phyloP scores from a whole-genome alignment of 1,139 yeast genomes.

The Magnusiomyces ingens region DNA sequence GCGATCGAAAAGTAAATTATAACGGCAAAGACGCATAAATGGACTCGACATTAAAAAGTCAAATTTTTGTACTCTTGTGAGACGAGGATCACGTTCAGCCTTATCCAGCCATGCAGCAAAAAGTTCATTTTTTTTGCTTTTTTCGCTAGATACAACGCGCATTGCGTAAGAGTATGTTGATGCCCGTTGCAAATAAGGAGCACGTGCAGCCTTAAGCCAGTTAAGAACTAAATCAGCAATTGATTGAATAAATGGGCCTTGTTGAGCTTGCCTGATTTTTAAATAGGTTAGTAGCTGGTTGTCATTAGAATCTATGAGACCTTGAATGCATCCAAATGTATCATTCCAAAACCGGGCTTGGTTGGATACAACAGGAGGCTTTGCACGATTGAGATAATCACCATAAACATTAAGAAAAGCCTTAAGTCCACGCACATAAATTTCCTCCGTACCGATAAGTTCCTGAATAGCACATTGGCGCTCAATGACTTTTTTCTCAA shows the following conservation, averaged over 20 bases:
- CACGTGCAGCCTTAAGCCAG: slow-evolving; percentile 59
- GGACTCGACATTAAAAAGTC: slow-evolving; percentile 60
- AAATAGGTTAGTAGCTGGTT: slow-evolving; percentile 52
- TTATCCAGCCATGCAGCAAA: slow-evolving; percentile 46
- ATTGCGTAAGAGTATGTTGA: slow-evolving; percentile 33
- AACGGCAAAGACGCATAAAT: slow-evolving; percentile 49
- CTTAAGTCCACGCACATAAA: slow-evolving; percentile 62
- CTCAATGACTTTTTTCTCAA: slow-evolving; percentile 51
- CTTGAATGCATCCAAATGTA: slow-evolving; percentile 55
- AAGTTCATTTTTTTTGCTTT: slow-evolving; percentile 39
- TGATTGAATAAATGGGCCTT: slow-evolving; percentile 62
- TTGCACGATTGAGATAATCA: slow-evolving; percentile 36
- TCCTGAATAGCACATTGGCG: slow-evolving; percentile 76
- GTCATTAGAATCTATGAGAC: slow-evolving; percentile 56
- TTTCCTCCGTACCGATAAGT: slow-evolving; percentile 64
- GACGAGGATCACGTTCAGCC: slow-evolving; percentile 40
- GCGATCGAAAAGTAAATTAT: slow-evolving; percentile 60
- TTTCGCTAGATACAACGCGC: slow-evolving; percentile 31
- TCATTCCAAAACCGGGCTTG: slow-evolving; percentile 52
- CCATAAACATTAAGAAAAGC: slow-evolving; percentile 58
- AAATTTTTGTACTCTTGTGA: slow-evolving; percentile 34
- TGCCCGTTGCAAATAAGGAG: slow-evolving; percentile 55
- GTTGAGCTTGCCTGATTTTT: slow-evolving; percentile 41
- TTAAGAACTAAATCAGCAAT: slow-evolving; percentile 58
- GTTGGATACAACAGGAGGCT: slow-evolving; percentile 40